Conservation (phyloP, 495 filamentous ascomycete genomes). For the Bathelium albidoporum region DNA sequence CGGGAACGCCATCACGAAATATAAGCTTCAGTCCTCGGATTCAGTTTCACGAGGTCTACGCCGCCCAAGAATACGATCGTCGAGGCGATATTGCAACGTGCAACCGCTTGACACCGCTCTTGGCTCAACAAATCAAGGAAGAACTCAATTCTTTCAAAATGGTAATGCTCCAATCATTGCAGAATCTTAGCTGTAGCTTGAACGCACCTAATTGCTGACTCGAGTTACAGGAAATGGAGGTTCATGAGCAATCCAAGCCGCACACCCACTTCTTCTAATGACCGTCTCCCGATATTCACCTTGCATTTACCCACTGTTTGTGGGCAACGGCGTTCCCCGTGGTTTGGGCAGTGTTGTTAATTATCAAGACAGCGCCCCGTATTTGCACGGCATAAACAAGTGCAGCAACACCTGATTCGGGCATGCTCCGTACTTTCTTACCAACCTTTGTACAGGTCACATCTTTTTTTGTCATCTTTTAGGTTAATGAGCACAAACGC, state of each 20-base stretch:
- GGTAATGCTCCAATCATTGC: slow-evolving; percentile 41
- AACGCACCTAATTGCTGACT: slow-evolving; percentile 30
- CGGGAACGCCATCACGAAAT: slow-evolving; percentile 68
- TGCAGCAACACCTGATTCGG: not conserved
- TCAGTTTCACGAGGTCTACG: slow-evolving; percentile 93
- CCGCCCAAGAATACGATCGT: slow-evolving; percentile 87
- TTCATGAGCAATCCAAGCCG: slow-evolving; percentile 95
- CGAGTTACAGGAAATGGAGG: slow-evolving; percentile 87
- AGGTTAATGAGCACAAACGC: slow-evolving; percentile 2
- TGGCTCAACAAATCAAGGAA: slow-evolving; percentile 99
- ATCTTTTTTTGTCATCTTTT: not conserved
- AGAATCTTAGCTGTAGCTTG: too few relatives aligned
- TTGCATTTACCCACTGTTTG: not conserved
- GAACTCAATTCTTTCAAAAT: slow-evolving; percentile 99
- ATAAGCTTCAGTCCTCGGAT: slow-evolving; percentile 91
- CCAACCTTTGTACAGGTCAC: not conserved
- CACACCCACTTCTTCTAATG: slow-evolving; percentile 97
- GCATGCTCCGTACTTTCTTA: not conserved
- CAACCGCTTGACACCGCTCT: slow-evolving; percentile 91
- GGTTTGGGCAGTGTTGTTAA: not conserved
- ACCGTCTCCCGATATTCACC: slow-evolving; percentile 11
- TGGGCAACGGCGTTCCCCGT: not conserved
- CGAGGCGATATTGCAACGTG: slow-evolving; percentile 95
- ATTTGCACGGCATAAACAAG: not conserved
- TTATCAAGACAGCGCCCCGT: not conserved